A percentile compares a stretch with the other conserved stretches of the same genome.
phyloP scores from a whole-genome alignment of 1,139 yeast species.

The Hyphopichia wangnamkhiaoensis region DNA sequence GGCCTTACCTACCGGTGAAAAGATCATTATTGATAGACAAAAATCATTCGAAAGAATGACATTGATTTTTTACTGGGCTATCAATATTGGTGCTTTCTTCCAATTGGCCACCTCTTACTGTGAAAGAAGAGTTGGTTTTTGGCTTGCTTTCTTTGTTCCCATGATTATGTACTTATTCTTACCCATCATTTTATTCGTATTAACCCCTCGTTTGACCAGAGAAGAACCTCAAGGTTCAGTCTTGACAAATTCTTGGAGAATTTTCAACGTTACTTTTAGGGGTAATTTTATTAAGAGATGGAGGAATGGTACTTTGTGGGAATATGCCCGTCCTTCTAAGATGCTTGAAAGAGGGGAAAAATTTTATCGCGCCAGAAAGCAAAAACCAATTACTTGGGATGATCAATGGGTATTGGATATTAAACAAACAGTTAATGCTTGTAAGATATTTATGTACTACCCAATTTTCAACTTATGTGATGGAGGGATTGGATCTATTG shows the following conservation, averaged over 20 bases:
- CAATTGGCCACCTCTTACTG: slow-evolving; percentile 76
- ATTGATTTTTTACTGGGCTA: slow-evolving; percentile 75
- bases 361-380: slow-evolving; percentile 26
- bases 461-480: slow-evolving; percentile 65
- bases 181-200: slow-evolving; percentile 44
- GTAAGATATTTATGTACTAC: slow-evolving; percentile 63
- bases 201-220: slow-evolving; percentile 38
- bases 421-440: slow-evolving; percentile 57
- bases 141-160: slow-evolving; percentile 72
- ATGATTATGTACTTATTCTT: slow-evolving; percentile 49
- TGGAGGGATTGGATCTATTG: slow-evolving; percentile 64
- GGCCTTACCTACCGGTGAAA: slow-evolving; percentile 60
- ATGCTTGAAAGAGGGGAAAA: slow-evolving; percentile 46
- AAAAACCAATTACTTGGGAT: slow-evolving; percentile 43
- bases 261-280: slow-evolving; percentile 39
- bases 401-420: slow-evolving; percentile 65
- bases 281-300: slow-evolving; percentile 41
- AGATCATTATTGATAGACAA: slow-evolving; percentile 70
- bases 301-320: slow-evolving; percentile 47
- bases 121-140: slow-evolving; percentile 70
- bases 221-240: slow-evolving; percentile 51
- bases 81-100: slow-evolving; percentile 78
- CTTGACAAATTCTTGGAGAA: slow-evolving; percentile 43
- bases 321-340: slow-evolving; percentile 53
- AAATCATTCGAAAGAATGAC: slow-evolving; percentile 74